phyloP scores from a whole-genome alignment of 139 green algal genomes.

The Volvox africanus region DNA sequence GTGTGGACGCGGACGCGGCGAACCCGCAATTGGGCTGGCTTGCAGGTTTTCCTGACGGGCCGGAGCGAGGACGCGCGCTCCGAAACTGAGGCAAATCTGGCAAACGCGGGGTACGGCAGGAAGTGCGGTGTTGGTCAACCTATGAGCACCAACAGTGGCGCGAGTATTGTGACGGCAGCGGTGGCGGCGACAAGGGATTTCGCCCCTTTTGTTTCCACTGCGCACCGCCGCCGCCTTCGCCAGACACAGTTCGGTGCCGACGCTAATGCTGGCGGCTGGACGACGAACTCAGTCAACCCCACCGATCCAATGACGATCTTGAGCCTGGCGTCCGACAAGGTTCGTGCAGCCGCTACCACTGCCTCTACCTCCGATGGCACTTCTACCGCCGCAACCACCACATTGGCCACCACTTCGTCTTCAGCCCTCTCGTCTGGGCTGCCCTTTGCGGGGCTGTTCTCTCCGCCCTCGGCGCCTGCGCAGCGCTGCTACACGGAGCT shows the following conservation, averaged over 20 bases:
- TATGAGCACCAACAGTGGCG: too few species aligned
- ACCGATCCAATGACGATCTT: not conserved
- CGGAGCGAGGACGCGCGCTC: slow-evolving; percentile 54
- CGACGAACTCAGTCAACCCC: not conserved
- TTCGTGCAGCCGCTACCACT: not conserved
- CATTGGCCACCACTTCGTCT: not conserved
- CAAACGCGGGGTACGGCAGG: slow-evolving; percentile 62
- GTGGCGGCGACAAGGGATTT: not conserved
- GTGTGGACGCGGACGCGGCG: too few species aligned
- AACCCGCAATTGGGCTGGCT: too few species aligned
- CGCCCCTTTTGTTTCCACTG: not conserved
- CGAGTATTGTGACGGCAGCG: too few species aligned
- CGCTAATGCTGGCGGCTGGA: too few species aligned
- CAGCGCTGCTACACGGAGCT: slow-evolving; percentile 67
- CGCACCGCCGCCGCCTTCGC: not conserved
- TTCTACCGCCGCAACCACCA: not conserved
- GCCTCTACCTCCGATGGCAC: not conserved
- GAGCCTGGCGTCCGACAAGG: not conserved
- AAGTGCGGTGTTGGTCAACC: slow-evolving; percentile 44
- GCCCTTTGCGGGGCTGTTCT: not conserved
- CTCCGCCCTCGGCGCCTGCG: not conserved
- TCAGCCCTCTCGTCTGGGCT: not conserved
- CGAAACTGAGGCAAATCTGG: slow-evolving; percentile 67
- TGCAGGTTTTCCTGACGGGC: slow-evolving; percentile 72
- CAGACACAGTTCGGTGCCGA: too few species aligned